Evolutionary conservation across 495 filamentous ascomycete genomes (phyloP).

Genomic region (Penicillium odoratum): DNA sequence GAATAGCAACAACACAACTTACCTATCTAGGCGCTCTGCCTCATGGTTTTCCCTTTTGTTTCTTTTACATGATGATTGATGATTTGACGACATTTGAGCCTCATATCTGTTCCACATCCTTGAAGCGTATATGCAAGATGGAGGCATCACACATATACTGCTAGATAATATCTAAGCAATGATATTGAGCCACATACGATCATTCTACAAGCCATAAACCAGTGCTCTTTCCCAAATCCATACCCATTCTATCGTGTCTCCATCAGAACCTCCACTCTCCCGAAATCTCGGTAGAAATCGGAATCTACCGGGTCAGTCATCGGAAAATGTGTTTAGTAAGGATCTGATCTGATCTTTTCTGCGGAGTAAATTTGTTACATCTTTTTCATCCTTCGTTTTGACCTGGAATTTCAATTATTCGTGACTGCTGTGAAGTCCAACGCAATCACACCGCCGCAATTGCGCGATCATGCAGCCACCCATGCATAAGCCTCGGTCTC

Average conservation of each 20-base stretch:
- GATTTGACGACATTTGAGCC: constrained; percentile 5
- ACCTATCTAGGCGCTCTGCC: not conserved
- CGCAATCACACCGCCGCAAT: not conserved
- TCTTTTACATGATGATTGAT: constrained; percentile 4
- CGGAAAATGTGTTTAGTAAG: constrained; percentile 4
- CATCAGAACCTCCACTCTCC: not conserved
- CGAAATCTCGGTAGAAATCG: constrained; percentile 5
- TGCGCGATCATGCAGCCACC: not conserved
- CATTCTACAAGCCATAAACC: not conserved
- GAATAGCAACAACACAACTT: not conserved
- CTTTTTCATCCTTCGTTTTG: not conserved
- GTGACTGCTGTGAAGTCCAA: not conserved
- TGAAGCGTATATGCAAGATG: not conserved
- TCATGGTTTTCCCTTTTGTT: constrained; percentile 9
- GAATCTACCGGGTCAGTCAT: not conserved
- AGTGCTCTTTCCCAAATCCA: no score
- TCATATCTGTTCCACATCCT: constrained; percentile 4
- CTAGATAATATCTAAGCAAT: not conserved
- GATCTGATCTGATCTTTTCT: not conserved
- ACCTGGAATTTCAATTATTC: not conserved
- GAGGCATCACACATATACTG: not conserved
- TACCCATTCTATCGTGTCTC: no score
- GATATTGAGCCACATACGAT: not conserved
- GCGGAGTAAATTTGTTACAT: not conserved
- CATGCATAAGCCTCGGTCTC: constrained; percentile 8